Evolutionary conservation across 352 stramenopile species (phyloP), one percentile per base, ranked within the genome.

Genomic region (Blastocystis sp.): DNA sequence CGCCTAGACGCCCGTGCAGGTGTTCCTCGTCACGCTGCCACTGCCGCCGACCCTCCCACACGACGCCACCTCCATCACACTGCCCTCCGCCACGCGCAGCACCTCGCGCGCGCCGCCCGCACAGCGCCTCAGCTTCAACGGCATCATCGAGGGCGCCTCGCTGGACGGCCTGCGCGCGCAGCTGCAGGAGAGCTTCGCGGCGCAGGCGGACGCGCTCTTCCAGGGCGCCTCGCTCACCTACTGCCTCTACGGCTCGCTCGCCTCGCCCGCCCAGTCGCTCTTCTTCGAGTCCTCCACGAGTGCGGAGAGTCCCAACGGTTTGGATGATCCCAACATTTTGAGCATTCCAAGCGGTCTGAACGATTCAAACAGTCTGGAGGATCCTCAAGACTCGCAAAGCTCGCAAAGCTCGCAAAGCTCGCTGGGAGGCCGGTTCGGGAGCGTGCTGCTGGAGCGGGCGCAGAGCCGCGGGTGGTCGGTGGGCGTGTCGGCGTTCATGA

Each of bases 241-340:
- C 28, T 24, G 42, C 28, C 48, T 76, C 6, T 74, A 74, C 42
- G n/a, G 40, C 42, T 74, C 64, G 42, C 28, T 74, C 17, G 64
- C 64, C 42, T 74, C 64, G 4, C 64, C 7, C 4, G 64, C 64
- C 6, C 11, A 28, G 11, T n/a, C 14, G 3, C 34, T 74, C 7
- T 74, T 74, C 64, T 45, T 45, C 19, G 66, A 45, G 17, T 57
- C 6, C 14, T 14, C 6, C 6, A 14, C 6, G 6, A 1, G 6
- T 17, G 6, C 6, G 6, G 48, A 57, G 14, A 17, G 6, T 17
- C 48, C 14, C 6, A 14, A 57, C 48, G 28, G 28, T 34, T 0
- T 34, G 28, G 28, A 0, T 34, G 28, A 34, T 34, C 28, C 28
- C 28, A 34, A 34, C 28, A 34, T 34, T 34, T 34, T 34, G 28